Conservation (phyloP, 345 rosid genomes). For the Gossypium arboreum region DNA sequence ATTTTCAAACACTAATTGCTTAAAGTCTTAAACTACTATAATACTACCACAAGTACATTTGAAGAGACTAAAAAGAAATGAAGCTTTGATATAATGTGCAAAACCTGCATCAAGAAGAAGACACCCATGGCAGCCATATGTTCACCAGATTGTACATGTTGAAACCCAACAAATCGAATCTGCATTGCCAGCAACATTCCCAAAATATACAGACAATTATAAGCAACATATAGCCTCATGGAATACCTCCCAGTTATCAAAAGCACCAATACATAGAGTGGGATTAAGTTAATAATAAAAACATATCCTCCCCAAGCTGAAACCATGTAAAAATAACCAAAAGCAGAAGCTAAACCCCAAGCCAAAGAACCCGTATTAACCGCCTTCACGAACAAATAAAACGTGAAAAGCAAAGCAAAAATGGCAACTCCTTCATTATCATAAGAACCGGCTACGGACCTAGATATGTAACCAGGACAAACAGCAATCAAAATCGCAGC, state of each 20-base stretch:
- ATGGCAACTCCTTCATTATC: slow-evolving; percentile 96
- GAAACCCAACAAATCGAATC: slow-evolving; percentile 96
- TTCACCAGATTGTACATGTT: slow-evolving; percentile 98
- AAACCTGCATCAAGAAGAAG: slow-evolving; percentile 92
- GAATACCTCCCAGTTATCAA: slow-evolving; percentile 93
- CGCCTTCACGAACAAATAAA: slow-evolving; percentile 85
- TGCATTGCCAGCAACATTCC: slow-evolving; percentile 99
- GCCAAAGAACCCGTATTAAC: slow-evolving; percentile 88
- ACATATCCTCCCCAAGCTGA: slow-evolving; percentile 99
- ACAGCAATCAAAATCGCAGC: slow-evolving; percentile 87
- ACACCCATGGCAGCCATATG: slow-evolving; percentile 99
- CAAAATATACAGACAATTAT: slow-evolving; percentile 82
- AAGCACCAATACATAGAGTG: slow-evolving; percentile 87
- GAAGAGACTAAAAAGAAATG: not conserved
- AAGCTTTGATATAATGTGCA: not conserved
- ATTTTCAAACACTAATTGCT: not conserved
- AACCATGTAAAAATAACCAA: slow-evolving; percentile 96
- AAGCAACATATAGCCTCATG: slow-evolving; percentile 81
- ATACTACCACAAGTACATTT: not conserved
- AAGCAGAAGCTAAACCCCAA: slow-evolving; percentile 85
- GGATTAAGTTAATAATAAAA: slow-evolving; percentile 87
- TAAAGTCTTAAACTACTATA: not conserved
- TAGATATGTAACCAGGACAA: slow-evolving; percentile 91
- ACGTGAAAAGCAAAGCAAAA: slow-evolving; percentile 79
- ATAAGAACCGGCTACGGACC: slow-evolving; percentile 90